A percentile compares a stretch with the other conserved stretches of the same genome.
These are phyloP conservation scores for Pseudozyma thailandica DNA, from an alignment of 1,284 basidiomycete genomes.

Conservation along the genomic window DNA sequence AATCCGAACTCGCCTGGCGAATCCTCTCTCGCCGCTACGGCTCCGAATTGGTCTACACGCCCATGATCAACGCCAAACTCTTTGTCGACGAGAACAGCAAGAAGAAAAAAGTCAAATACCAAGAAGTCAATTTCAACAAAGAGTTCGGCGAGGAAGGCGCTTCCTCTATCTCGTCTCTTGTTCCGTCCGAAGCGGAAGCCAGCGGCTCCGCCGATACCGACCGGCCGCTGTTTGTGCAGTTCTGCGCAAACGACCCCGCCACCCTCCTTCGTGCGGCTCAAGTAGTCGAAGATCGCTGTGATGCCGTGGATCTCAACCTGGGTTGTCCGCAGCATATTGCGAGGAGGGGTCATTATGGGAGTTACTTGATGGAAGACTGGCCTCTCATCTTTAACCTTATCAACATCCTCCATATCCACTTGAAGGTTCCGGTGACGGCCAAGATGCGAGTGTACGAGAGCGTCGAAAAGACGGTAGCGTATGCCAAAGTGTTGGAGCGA, in stretches of 20 bases:
- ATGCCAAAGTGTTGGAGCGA: slow-evolving; percentile 91
- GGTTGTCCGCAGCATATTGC: slow-evolving; percentile 95
- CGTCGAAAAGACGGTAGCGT: slow-evolving; percentile 86
- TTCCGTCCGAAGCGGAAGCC: not conserved
- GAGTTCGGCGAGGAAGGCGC: slow-evolving; percentile 54
- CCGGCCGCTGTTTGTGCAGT: slow-evolving; percentile 88
- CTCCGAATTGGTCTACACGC: slow-evolving; percentile 84
- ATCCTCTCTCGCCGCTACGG: slow-evolving; percentile 87
- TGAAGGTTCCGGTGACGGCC: slow-evolving; percentile 89
- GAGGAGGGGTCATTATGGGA: slow-evolving; percentile 84
- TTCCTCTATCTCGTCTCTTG: slow-evolving; percentile 3
- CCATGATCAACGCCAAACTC: slow-evolving; percentile 97
- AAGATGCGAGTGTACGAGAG: slow-evolving; percentile 93
- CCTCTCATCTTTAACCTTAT: slow-evolving; percentile 72
- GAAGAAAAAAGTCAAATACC: slow-evolving; percentile 48
- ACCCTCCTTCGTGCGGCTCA: slow-evolving; percentile 71
- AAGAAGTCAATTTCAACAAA: slow-evolving; percentile 53
- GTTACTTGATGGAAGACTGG: slow-evolving; percentile 95
- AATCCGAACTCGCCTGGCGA: slow-evolving; percentile 89
- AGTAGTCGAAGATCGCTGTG: slow-evolving; percentile 69
- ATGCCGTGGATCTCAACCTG: slow-evolving; percentile 93
- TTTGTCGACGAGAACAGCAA: slow-evolving; percentile 71
- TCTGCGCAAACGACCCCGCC: slow-evolving; percentile 89
- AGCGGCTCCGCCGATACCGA: slow-evolving; percentile 69
- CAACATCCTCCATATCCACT: slow-evolving; percentile 75